Conservation (phyloP, 2,329 filamentous ascomycete species). For the Xylaria sp. region DNA sequence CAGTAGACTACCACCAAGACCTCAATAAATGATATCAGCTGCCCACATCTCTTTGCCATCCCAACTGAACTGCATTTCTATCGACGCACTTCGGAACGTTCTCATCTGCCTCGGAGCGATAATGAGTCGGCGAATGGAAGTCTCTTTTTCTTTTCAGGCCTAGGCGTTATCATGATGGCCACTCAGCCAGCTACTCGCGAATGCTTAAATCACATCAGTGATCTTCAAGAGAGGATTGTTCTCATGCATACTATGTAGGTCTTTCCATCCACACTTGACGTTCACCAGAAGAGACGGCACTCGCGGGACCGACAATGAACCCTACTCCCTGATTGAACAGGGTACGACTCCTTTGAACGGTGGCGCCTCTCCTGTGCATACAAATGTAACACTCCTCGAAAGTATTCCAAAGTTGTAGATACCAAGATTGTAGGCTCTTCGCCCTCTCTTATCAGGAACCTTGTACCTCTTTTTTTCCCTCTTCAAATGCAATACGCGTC, state of each 20-base stretch:
- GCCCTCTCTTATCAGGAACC: not conserved
- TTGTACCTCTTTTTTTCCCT: not conserved
- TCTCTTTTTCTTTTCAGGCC: not conserved
- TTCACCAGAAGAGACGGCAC: constrained; percentile 6
- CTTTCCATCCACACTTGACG: not conserved
- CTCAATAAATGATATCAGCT: constrained; percentile 30
- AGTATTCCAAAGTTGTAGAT: constrained; percentile 5
- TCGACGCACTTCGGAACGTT: not conserved
- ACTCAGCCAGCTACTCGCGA: not conserved
- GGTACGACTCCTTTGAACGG: constrained; percentile 15
- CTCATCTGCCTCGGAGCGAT: not conserved
- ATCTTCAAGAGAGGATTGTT: not conserved
- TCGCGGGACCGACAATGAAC: constrained; percentile 23
- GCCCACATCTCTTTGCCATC: constrained; percentile 16
- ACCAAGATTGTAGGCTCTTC: not conserved
- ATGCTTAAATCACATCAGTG: not conserved
- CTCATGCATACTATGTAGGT: not conserved
- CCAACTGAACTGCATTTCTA: constrained; percentile 3
- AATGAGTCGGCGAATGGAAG: not conserved
- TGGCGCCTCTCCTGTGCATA: constrained; percentile 22
- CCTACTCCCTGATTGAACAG: constrained; percentile 17
- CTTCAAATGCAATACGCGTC: no score
- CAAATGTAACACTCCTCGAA: constrained; percentile 20
- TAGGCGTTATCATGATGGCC: not conserved
- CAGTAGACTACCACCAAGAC: constrained; percentile 12